Percentiles rank a stretch among this genome's conserved stretches.
phyloP scores from a whole-genome alignment of 2,329 filamentous ascomycete genomes.

The Beauveria sp. region DNA sequence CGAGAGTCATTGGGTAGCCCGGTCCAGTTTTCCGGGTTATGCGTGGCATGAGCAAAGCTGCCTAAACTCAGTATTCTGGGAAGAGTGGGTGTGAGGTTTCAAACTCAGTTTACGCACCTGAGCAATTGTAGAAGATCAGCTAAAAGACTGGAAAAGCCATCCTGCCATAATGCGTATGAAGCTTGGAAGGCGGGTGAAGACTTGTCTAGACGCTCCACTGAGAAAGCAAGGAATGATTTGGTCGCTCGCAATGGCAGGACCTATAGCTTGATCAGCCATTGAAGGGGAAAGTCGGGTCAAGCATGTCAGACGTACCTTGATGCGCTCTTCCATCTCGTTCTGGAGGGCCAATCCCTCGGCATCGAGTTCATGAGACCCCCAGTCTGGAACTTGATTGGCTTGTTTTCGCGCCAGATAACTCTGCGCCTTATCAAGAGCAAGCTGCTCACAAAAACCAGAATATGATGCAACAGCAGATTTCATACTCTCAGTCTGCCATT shows the following conservation, averaged over 20 bases:
- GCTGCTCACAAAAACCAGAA: slow-evolving; percentile 66
- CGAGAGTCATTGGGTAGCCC: slow-evolving; percentile 69
- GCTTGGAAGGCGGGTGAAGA: slow-evolving; percentile 64
- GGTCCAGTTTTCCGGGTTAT: slow-evolving; percentile 79
- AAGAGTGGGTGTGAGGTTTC: neutral
- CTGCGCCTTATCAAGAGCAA: slow-evolving; percentile 74
- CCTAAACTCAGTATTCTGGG: neutral
- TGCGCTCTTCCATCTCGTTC: slow-evolving; percentile 66
- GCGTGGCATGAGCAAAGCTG: slow-evolving; percentile 83
- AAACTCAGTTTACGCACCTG: slow-evolving; percentile 37
- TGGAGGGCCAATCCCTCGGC: slow-evolving; percentile 73
- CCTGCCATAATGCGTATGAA: slow-evolving; percentile 76
- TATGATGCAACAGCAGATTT: slow-evolving; percentile 66
- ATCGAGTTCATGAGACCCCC: slow-evolving; percentile 72
- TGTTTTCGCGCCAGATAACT: slow-evolving; percentile 67
- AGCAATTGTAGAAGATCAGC: slow-evolving; percentile 79
- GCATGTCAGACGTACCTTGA: slow-evolving; percentile 43
- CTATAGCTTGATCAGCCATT: slow-evolving; percentile 26
- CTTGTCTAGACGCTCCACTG: slow-evolving; percentile 80
- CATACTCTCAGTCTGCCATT: slow-evolving; percentile 70
- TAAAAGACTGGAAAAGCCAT: slow-evolving; percentile 74
- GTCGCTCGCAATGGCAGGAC: slow-evolving; percentile 75
- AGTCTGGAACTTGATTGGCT: slow-evolving; percentile 72
- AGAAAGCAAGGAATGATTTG: slow-evolving; percentile 86
- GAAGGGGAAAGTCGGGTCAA: neutral